A percentile compares a stretch with the other conserved stretches of the same genome.
phyloP scores from a whole-genome alignment of 495 filamentous ascomycete species.

The Penicillium taxi region DNA sequence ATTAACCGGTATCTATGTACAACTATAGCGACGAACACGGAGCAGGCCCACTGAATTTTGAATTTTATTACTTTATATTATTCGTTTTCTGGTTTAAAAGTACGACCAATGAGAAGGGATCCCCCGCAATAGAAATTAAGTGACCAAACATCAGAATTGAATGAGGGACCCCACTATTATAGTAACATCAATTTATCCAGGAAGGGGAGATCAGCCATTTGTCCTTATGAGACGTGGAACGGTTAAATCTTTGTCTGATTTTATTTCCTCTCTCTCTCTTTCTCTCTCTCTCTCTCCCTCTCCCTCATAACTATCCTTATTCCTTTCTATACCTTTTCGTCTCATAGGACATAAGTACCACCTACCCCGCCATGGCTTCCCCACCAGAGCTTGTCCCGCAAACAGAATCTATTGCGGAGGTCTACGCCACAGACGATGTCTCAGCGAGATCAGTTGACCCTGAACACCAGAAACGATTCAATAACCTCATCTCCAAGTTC shows the following conservation, averaged over 20 bases:
- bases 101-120: no score
- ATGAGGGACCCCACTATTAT: no score
- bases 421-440: constrained; percentile 42
- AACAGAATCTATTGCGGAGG: constrained; percentile 42
- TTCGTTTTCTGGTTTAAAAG: no score
- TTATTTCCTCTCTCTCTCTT: constrained; percentile 1
- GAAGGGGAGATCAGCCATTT: no score
- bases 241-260: constrained; percentile 3
- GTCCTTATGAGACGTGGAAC: no score
- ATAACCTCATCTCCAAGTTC: constrained; percentile 63
- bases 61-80: no score
- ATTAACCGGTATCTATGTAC: no score
- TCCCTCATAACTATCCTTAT: not conserved
- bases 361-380: constrained; percentile 35
- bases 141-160: no score
- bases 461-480: constrained; percentile 54
- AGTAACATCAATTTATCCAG: constrained; percentile 13
- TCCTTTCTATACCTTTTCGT: constrained; percentile 1
- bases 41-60: no score
- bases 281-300: not conserved
- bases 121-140: no score
- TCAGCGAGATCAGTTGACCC: constrained; percentile 29
- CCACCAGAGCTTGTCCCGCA: constrained; percentile 41
- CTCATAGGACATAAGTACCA: not conserved
- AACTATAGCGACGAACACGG: no score